phyloP scores from a whole-genome alignment of 106 monocot species.

The Apostasia ramifera region DNA sequence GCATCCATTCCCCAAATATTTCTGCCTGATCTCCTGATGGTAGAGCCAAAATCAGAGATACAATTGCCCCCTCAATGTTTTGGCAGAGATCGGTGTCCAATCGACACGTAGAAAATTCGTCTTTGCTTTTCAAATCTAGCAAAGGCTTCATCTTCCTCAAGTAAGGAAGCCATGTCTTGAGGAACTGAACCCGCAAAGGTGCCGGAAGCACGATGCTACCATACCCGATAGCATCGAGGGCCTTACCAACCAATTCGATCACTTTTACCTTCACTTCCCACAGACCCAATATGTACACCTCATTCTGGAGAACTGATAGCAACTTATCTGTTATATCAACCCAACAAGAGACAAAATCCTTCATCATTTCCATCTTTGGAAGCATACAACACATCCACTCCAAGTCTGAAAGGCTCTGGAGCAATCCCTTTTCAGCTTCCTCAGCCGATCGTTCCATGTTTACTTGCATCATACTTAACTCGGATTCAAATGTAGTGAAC shows the following conservation, averaged over 20 bases:
- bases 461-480: conserved; percentile 24
- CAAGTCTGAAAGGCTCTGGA: conserved; percentile 54
- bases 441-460: conserved; percentile 29
- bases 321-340: conserved; percentile 42
- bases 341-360: conserved; percentile 63
- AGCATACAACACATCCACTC: conserved; percentile 72
- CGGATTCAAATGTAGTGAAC: conserved; percentile 41
- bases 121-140: conserved; percentile 44
- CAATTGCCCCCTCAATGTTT: conserved; percentile 74
- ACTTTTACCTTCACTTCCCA: conserved; percentile 64
- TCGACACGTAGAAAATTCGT: conserved; percentile 31
- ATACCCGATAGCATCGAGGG: conserved; percentile 81
- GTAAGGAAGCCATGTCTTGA: conserved; percentile 76
- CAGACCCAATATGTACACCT: conserved; percentile 39
- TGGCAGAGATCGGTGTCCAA: conserved; percentile 73
- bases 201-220: conserved; percentile 79
- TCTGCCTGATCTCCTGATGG: conserved; percentile 88
- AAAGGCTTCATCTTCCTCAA: conserved; percentile 65
- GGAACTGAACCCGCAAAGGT: conserved; percentile 39
- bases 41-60: conserved; percentile 68
- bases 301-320: conserved; percentile 35
- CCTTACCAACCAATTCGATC: conserved; percentile 64
- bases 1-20: conserved; percentile 81
- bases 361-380: conserved; percentile 77
- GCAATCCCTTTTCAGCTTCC: conserved; percentile 39